Percentiles rank a stretch among this genome's conserved stretches.
phyloP scores from a whole-genome alignment of 345 rosid species.

The Sisymbrium altissimum region DNA sequence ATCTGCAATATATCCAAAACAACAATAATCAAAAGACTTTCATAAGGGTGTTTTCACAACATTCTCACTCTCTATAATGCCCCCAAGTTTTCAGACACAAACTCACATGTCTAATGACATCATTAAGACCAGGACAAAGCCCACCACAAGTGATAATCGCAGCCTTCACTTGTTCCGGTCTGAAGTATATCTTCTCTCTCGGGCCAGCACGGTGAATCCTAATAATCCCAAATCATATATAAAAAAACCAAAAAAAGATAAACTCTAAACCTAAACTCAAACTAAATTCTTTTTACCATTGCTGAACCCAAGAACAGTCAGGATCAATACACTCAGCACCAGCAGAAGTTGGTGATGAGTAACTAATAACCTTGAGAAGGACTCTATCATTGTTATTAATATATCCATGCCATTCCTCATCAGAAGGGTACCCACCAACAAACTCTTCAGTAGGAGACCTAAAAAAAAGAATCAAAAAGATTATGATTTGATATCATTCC shows the following conservation, averaged over 20 bases:
- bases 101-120: slow-evolving; percentile 84
- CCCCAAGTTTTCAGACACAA: background rate
- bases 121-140: slow-evolving; percentile 94
- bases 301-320: slow-evolving; percentile 81
- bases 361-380: slow-evolving; percentile 84
- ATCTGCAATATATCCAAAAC: slow-evolving; percentile 49
- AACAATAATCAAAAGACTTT: background rate
- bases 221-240: background rate
- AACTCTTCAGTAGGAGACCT: slow-evolving; percentile 78
- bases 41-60: background rate
- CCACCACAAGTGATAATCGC: slow-evolving; percentile 93
- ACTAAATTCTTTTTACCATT: slow-evolving; percentile 45
- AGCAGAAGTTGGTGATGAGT: slow-evolving; percentile 72
- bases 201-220: slow-evolving; percentile 98
- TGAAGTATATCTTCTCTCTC: slow-evolving; percentile 74
- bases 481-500: background rate
- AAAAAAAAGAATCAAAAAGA: background rate
- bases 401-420: slow-evolving; percentile 96
- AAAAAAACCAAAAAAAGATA: background rate
- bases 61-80: background rate
- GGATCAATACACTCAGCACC: slow-evolving; percentile 85
- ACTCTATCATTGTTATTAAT: slow-evolving; percentile 86
- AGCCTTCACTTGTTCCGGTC: slow-evolving; percentile 89
- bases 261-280: background rate
- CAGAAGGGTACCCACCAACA: slow-evolving; percentile 77